phyloP scores from a whole-genome alignment of 164 flowering plant genomes.

The Magnolia kwangsiensis region DNA sequence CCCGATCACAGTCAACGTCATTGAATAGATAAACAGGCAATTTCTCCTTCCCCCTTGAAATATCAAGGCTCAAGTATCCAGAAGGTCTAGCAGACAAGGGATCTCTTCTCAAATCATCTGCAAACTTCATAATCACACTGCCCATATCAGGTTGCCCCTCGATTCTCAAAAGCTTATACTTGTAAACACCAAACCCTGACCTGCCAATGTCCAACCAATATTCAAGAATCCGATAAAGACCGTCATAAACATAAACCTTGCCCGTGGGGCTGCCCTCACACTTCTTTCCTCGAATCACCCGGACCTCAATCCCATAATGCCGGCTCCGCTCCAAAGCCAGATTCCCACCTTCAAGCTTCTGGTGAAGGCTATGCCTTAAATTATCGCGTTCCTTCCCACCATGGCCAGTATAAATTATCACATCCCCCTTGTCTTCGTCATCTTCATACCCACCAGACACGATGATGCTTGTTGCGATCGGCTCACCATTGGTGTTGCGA shows the following conservation, averaged over 20 bases:
- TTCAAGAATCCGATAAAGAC: slow-evolving; percentile 62
- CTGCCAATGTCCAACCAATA: slow-evolving; percentile 79
- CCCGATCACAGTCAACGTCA: slow-evolving; percentile 59
- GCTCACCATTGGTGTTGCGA: slow-evolving; percentile 37
- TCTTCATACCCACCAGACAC: slow-evolving; percentile 92
- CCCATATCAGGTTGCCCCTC: slow-evolving; percentile 82
- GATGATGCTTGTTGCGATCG: slow-evolving; percentile 77
- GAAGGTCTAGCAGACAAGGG: slow-evolving; percentile 49
- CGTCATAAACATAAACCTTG: slow-evolving; percentile 84
- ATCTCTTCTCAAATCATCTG: slow-evolving; percentile 38
- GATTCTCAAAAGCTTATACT: slow-evolving; percentile 64
- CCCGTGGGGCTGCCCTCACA: slow-evolving; percentile 38
- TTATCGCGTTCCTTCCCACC: slow-evolving; percentile 61
- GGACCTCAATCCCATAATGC: slow-evolving; percentile 72
- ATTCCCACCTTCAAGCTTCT: slow-evolving; percentile 83
- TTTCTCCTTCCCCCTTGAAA: slow-evolving; percentile 58
- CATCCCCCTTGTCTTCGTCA: slow-evolving; percentile 70
- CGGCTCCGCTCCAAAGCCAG: slow-evolving; percentile 76
- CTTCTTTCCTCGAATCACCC: slow-evolving; percentile 78
- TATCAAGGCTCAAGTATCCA: slow-evolving; percentile 62
- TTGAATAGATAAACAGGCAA: slow-evolving; percentile 59
- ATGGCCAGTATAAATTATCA: slow-evolving; percentile 71
- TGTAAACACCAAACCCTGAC: slow-evolving; percentile 87
- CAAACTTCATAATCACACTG: slow-evolving; percentile 54
- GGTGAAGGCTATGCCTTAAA: slow-evolving; percentile 44